These are phyloP conservation scores for Licmophora abbreviata DNA, from an alignment of 108 stramenopile species.

Conservation along the genomic window DNA sequence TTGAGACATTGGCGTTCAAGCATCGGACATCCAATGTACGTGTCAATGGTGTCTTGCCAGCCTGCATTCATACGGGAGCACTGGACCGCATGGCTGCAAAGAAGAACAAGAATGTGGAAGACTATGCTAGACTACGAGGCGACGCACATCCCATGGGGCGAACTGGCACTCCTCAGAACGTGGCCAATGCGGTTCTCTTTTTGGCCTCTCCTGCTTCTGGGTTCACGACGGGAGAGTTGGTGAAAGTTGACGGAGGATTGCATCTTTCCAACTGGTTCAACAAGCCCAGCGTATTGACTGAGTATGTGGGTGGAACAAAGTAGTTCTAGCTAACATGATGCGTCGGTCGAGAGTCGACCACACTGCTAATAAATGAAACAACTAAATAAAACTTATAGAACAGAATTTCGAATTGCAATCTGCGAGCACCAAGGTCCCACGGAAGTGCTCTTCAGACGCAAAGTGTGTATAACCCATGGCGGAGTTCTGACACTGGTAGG, in stretches of 20 bases:
- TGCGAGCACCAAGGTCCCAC: no score
- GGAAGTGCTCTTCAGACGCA: no score
- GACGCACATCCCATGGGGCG: constrained; percentile 10
- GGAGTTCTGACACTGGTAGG: no score
- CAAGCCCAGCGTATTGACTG: constrained; percentile 4
- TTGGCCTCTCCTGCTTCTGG: constrained; percentile 15
- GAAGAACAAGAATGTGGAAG: constrained; percentile 11
- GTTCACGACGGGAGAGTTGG: constrained; percentile 17
- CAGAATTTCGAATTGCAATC: no score
- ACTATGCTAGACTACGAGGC: constrained; percentile 11
- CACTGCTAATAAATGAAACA: no score
- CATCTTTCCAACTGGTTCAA: constrained; percentile 23
- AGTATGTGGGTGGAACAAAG: constrained; percentile 2
- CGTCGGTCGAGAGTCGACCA: no score
- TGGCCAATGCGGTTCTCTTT: constrained; percentile 14
- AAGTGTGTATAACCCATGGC: no score
- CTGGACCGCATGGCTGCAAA: constrained; percentile 16
- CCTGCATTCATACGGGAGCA: constrained; percentile 12
- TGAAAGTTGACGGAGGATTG: constrained; percentile 18
- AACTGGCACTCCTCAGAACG: constrained; percentile 13
- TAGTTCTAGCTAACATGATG: no score
- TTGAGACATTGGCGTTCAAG: constrained; percentile 11
- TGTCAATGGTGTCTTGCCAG: constrained; percentile 12
- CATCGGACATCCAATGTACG: constrained; percentile 12
- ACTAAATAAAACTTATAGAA: no score